Evolutionary conservation across 2,329 filamentous ascomycete genomes (phyloP).

Genomic region (Rutstroemia sp.): DNA sequence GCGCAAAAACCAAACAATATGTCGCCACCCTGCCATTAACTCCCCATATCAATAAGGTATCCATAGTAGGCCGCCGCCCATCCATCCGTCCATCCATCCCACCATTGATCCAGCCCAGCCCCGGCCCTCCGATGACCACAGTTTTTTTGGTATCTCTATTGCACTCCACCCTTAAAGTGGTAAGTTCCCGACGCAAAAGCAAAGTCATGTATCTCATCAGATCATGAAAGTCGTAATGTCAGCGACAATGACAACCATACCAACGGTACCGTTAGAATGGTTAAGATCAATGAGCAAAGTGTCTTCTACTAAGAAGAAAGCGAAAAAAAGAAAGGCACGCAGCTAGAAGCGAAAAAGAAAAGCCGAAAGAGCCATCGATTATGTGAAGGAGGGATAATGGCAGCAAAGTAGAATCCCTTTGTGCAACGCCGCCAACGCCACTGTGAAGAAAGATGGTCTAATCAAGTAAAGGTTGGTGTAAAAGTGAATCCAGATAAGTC

Average conservation of each 20-base stretch:
- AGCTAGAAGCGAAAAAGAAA: not conserved
- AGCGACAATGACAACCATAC: not conserved
- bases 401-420: conserved; percentile 13
- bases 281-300: conserved; percentile 5
- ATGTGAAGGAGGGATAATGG: conserved; percentile 7
- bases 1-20: not conserved
- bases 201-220: conserved; percentile 5
- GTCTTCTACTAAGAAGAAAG: not conserved
- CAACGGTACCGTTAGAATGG: not conserved
- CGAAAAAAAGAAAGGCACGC: not conserved
- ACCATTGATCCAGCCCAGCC: not conserved
- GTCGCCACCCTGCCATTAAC: conserved; percentile 8
- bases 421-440: conserved; percentile 15
- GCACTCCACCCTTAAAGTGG: not conserved
- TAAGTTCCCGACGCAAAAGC: not conserved
- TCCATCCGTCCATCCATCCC: not conserved
- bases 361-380: conserved; percentile 5
- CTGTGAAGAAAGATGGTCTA: conserved; percentile 17
- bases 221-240: conserved; percentile 11
- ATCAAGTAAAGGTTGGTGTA: conserved; percentile 13
- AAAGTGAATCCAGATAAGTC: conserved; percentile 20
- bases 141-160: not conserved
- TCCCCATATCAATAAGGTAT: conserved; percentile 4
- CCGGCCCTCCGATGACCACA: not conserved
- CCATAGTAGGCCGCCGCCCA: not conserved